Evolutionary conservation across 176 grass and related monocot genomes (phyloP).

Genomic region (Raddia distichophylla): DNA sequence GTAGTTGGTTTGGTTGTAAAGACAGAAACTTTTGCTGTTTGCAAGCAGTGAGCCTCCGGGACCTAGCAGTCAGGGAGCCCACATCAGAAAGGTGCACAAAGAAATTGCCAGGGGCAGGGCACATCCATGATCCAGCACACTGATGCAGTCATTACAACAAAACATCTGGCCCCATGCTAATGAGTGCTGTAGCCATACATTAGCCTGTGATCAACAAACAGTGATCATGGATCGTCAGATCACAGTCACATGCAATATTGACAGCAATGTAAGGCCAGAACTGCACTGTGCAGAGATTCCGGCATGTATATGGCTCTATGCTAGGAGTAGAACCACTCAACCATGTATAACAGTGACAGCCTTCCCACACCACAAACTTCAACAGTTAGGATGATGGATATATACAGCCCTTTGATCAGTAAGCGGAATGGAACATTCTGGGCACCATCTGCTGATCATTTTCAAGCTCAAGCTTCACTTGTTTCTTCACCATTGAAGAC

Average conservation of each 20-base stretch:
- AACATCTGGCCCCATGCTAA: conserved; percentile 21
- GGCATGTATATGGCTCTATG: neutral
- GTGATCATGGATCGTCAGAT: neutral
- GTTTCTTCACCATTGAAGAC: neutral
- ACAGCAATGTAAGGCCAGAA: conserved; percentile 16
- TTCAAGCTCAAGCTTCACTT: neutral
- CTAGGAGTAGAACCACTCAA: neutral
- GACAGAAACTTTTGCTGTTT: conserved; percentile 3
- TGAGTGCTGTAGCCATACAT: conserved; percentile 28
- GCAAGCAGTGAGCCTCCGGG: neutral
- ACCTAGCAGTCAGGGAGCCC: conserved; percentile 5
- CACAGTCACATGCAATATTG: conserved; percentile 14
- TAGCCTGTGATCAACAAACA: conserved; percentile 13
- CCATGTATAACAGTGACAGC: neutral
- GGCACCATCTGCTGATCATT: neutral
- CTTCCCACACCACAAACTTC: neutral
- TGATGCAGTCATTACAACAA: conserved; percentile 23
- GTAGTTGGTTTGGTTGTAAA: neutral
- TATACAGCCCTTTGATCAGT: neutral
- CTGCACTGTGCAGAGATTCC: conserved; percentile 23
- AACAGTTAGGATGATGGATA: neutral
- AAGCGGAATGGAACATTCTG: neutral
- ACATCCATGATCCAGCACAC: neutral
- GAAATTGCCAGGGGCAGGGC: neutral
- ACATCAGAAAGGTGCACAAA: neutral